A percentile compares a stretch with the other conserved stretches of the same genome.
phyloP scores from a whole-genome alignment of 768 basidiomycete genomes.

The Dioszegia aurantiaca region DNA sequence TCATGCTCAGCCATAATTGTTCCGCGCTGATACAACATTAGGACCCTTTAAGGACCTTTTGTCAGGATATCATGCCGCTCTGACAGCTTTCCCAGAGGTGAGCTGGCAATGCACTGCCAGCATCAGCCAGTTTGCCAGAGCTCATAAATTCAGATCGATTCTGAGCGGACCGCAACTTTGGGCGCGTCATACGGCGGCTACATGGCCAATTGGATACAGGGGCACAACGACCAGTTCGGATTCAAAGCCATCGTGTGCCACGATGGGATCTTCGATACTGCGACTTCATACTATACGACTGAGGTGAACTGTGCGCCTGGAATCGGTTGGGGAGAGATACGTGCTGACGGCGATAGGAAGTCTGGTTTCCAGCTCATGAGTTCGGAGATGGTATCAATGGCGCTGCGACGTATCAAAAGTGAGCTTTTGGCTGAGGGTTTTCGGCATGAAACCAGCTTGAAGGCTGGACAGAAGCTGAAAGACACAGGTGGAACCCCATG shows the following conservation, averaged over 20 bases:
- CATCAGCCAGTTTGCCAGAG: neutral
- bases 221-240: constrained; percentile 78
- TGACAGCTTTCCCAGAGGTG: constrained; percentile 46
- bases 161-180: constrained; percentile 56
- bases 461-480: neutral
- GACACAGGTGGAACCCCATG: constrained; percentile 66
- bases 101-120: neutral
- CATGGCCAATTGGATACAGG: constrained; percentile 81
- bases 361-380: constrained; percentile 41
- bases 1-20: neutral
- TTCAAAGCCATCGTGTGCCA: constrained; percentile 92
- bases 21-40: constrained; percentile 12
- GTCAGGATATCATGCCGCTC: constrained; percentile 49
- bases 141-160: constrained; percentile 48
- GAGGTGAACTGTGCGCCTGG: constrained; percentile 54
- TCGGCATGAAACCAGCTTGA: neutral
- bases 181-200: constrained; percentile 76
- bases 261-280: constrained; percentile 66
- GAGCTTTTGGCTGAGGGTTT: neutral
- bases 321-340: neutral
- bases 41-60: constrained; percentile 50
- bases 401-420: constrained; percentile 39
- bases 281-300: constrained; percentile 78
- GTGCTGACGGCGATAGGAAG: constrained; percentile 19
- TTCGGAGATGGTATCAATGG: constrained; percentile 24